Base-by-base conservation (phyloP, 129 eudicot genomes). In the Centella asiatica region DNA sequence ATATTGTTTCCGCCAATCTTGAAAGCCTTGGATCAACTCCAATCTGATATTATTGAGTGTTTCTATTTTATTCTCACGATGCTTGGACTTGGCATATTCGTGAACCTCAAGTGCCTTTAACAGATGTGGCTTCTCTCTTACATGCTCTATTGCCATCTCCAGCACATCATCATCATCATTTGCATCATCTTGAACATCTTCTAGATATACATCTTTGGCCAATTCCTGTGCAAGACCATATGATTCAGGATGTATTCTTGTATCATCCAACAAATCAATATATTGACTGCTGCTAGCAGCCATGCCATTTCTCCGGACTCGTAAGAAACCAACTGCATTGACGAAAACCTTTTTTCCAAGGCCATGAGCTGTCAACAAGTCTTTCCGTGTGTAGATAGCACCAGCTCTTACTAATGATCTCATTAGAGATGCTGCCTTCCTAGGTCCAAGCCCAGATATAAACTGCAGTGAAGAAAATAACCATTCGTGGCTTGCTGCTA, bases 231-330 rank as follows among this genome's bases (percentile, higher is more conserved):
- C 98, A 26, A 87, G 85, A 67, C 55, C 57, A 78, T 92, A 92
- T 1, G 94, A 84, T 69, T 92, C 95, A 47, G 98, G 98, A 63
- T 92, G 95, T 57, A 92, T 82, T 52, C 98, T 77, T 44, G 98
- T 86, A 77, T 87, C 94, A 67, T 92, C 98, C 69, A 92, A 72
- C 65, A 85, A 69, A 74, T 92, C 96, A 68, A 87, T 68, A 54
- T 68, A 76, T 23, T 87, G 94, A 51, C 85, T 87, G 57, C 90
- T 82, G 47, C 80, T 92, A 60, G 81, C 76, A 65, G 99, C 85
- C 72, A 84, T 77, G 54, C 99, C 99, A 71, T 72, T 81, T 51
- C 90, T 78, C 26, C 88, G 59, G 6, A 92, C 90, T 33, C 96
- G 96, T 68, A 92, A 72, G 70, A 92, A 92, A 42, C 96, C 99